Base-by-base conservation (phyloP, 352 stramenopile species). In the Globisporangium cystogenes region DNA sequence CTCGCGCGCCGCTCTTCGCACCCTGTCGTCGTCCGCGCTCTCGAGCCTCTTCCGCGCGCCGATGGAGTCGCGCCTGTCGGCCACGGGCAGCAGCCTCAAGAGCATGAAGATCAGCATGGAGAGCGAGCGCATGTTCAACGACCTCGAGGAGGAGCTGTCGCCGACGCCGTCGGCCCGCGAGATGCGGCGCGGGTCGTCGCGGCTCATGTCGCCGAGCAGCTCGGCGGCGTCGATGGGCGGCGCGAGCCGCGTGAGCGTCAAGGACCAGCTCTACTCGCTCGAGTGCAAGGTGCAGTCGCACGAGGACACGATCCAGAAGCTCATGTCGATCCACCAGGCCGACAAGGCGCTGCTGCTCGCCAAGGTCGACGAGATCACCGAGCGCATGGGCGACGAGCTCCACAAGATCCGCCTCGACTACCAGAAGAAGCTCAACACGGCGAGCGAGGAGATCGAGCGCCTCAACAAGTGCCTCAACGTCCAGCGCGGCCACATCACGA, bases 401-500 rank as follows among this genome's bases (percentile, higher is more conserved):
- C 71, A 88, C 61, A 86, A 87, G 56, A 62, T 90, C 40, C 82
- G 74, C 36, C 57, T 87, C 33, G 79, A 90, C 64, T 87, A 89
- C 69, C 76, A 90, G 46, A 90, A 90, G 64, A 85, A 85, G 61
- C 73, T 90, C 59, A 89, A 86, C 65, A 84, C 75, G 1, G 82
- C 82, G 12, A 87, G 77, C 42, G 79, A 92, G 15, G 82, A 90
- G 59, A 90, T 92, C 53, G 82, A 92, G 51, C 74, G 82, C 24
- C 69, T 92, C 53, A 90, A 87, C 66, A 92, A 90, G 68, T 90
- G 79, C 50, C 68, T 90, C 47, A 90, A 82, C 44, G 79, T 92
- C 29, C 79, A 92, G 69, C 82, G 82, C 29, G 82, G 82, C 33
- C 80, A 88, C 54, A 89, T 92, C 57, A 88, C 78, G 64, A 92